A percentile compares a stretch with the other conserved stretches of the same genome.
phyloP scores from a whole-genome alignment of 179 eudicot genomes.

The Silene noctiflora region DNA sequence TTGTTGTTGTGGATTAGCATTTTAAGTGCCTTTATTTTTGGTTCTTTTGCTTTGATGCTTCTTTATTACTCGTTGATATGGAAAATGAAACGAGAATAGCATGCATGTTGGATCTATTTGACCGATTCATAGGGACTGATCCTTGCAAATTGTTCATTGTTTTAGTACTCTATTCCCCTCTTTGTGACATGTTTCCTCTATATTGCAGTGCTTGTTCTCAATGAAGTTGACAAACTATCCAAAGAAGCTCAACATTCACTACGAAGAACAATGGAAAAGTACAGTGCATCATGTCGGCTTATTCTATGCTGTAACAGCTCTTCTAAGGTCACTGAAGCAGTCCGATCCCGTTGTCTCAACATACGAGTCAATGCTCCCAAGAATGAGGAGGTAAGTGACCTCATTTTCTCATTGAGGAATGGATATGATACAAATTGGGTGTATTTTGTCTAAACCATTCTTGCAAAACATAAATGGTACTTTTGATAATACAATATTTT shows the following conservation, averaged over 20 bases:
- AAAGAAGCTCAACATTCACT: slow-evolving; percentile 98
- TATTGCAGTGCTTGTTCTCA: slow-evolving; percentile 69
- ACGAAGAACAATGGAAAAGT: slow-evolving; percentile 95
- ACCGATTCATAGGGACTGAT: background rate
- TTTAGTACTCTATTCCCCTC: slow-evolving; percentile 1
- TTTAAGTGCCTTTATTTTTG: background rate
- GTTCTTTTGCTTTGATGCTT: slow-evolving; percentile 1
- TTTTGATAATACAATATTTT: background rate
- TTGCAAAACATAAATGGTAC: background rate
- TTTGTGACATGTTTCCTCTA: background rate
- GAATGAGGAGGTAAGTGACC: slow-evolving; percentile 60
- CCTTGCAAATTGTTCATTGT: background rate
- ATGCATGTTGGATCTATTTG: background rate
- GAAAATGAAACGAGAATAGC: background rate
- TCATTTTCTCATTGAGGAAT: background rate
- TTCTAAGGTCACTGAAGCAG: slow-evolving; percentile 93
- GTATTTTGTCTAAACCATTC: background rate
- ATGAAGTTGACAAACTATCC: slow-evolving; percentile 96
- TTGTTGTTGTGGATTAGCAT: background rate
- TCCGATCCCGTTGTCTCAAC: slow-evolving; percentile 91
- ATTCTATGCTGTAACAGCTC: slow-evolving; percentile 94
- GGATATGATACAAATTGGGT: background rate
- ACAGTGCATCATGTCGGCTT: slow-evolving; percentile 87
- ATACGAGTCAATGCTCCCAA: slow-evolving; percentile 77
- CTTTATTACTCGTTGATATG: background rate